phyloP scores from a whole-genome alignment of 1,284 basidiomycete species.

The Trametes pubescens region DNA sequence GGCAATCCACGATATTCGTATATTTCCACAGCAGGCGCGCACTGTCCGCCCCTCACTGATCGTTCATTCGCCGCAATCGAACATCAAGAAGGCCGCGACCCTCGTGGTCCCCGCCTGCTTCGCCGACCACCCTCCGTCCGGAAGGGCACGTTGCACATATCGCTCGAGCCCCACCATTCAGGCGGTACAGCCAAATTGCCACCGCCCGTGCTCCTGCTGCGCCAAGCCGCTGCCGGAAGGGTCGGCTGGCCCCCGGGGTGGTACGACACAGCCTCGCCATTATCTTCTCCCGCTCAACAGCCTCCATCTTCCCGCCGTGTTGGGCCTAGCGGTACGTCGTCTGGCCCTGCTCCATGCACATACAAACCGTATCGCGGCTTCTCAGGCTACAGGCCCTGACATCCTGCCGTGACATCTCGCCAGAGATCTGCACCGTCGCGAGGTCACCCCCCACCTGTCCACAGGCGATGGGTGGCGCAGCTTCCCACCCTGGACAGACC shows the following conservation, averaged over 20 bases:
- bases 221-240: constrained; percentile 20
- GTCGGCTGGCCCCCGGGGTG: constrained; percentile 14
- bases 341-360: constrained; percentile 12
- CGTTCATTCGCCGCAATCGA: constrained; percentile 23
- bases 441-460: constrained; percentile 19
- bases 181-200: constrained; percentile 14
- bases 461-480: constrained; percentile 9
- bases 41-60: constrained; percentile 12
- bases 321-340: neutral
- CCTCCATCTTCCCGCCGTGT: constrained; percentile 6
- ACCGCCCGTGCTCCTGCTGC: constrained; percentile 13
- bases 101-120: constrained; percentile 28
- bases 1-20: constrained; percentile 17
- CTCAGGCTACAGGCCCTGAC: constrained; percentile 21
- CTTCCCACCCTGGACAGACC: constrained; percentile 6
- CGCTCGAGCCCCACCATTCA: neutral
- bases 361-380: constrained; percentile 11
- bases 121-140: constrained; percentile 22
- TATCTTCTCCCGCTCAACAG: constrained; percentile 18
- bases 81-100: constrained; percentile 28
- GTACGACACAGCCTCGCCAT: constrained; percentile 25
- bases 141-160: constrained; percentile 8
- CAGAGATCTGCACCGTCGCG: constrained; percentile 23
- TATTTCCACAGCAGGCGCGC: constrained; percentile 23
- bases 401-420: constrained; percentile 9